Evolutionary conservation across 2,329 filamentous ascomycete species (phyloP).

Genomic region (Acrocalymma vagum): DNA sequence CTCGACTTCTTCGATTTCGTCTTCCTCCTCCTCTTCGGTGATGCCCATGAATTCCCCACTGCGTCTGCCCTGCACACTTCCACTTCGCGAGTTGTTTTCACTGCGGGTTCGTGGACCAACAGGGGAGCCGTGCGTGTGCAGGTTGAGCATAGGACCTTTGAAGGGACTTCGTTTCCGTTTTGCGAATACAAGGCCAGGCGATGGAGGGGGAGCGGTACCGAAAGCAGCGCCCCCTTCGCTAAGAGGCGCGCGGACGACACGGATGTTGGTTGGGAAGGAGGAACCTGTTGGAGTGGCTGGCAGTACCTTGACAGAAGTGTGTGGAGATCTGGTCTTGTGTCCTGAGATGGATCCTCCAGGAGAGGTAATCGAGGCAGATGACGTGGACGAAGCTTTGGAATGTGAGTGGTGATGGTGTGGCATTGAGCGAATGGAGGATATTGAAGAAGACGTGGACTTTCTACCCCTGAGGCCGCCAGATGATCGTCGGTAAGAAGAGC

Average conservation of each 20-base stretch:
- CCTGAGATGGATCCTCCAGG: constrained; percentile 58
- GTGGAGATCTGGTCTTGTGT: constrained; percentile 76
- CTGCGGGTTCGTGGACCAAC: constrained; percentile 7
- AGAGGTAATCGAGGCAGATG: constrained; percentile 71
- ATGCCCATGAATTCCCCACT: constrained; percentile 78
- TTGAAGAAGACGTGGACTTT: constrained; percentile 94
- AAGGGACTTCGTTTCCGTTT: constrained; percentile 83
- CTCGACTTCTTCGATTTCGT: constrained; percentile 65
- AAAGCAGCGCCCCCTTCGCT: constrained; percentile 53
- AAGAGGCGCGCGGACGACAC: constrained; percentile 73
- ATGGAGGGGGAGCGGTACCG: constrained; percentile 65
- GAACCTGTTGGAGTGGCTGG: constrained; percentile 81
- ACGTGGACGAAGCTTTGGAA: constrained; percentile 93
- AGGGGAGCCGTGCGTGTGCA: constrained; percentile 51
- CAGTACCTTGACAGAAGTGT: constrained; percentile 91
- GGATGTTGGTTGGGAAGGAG: constrained; percentile 84
- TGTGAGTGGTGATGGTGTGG: constrained; percentile 79
- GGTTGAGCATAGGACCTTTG: constrained; percentile 74
- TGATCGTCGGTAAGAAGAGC: constrained; percentile 83
- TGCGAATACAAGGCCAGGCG: constrained; percentile 75
- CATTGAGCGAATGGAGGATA: constrained; percentile 91
- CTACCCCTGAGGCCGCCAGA: constrained; percentile 86
- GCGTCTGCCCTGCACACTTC: constrained; percentile 71
- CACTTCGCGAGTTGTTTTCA: constrained; percentile 35
- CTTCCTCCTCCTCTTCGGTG: constrained; percentile 51